phyloP scores from a whole-genome alignment of 345 rosid genomes.

The Acer yangbiense region DNA sequence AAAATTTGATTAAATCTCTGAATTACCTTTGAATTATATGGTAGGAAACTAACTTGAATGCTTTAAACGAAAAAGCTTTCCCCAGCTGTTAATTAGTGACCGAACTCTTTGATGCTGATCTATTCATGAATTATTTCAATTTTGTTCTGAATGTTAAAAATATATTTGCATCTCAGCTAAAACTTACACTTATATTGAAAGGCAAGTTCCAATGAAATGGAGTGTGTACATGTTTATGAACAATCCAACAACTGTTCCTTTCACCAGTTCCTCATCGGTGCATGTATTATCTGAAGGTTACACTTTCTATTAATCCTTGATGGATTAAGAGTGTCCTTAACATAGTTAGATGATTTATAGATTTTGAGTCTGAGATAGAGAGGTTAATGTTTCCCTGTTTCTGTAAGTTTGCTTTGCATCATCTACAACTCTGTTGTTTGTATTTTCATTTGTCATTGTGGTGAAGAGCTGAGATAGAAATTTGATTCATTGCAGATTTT shows the following conservation, averaged over 20 bases:
- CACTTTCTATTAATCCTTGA: neutral
- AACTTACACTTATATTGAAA: neutral
- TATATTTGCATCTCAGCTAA: neutral
- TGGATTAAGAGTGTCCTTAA: neutral
- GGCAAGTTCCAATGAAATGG: neutral
- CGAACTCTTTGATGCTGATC: neutral
- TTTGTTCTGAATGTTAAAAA: neutral
- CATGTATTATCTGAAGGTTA: neutral
- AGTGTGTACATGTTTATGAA: neutral
- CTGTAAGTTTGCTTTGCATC: neutral
- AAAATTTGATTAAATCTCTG: neutral
- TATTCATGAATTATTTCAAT: neutral
- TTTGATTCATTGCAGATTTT: constrained; percentile 60
- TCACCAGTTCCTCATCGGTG: neutral
- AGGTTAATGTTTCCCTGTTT: too few species aligned
- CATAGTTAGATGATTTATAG: neutral
- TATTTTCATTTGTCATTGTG: neutral
- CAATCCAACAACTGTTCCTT: neutral
- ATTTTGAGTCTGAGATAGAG: too few species aligned
- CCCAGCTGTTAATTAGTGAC: neutral
- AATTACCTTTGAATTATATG: neutral
- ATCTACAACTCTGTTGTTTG: neutral
- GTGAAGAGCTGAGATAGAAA: neutral
- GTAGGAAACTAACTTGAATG: neutral
- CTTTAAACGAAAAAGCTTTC: neutral